Percentiles rank a stretch among this genome's conserved stretches.
Evolutionary conservation across 768 basidiomycete genomes (phyloP).

Genomic region (Boletales sp.): DNA sequence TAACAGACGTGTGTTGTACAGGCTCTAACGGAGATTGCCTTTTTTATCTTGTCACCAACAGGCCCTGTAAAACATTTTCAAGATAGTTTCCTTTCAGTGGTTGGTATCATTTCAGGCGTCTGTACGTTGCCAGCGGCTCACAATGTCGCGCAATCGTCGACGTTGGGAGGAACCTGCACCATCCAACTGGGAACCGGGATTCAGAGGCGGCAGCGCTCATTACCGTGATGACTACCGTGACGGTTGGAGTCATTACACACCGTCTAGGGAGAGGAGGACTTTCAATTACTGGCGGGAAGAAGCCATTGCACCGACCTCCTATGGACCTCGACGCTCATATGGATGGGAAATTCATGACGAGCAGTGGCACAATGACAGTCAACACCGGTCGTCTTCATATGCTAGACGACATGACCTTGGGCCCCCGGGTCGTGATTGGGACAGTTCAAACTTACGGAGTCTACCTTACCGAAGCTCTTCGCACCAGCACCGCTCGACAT

Average conservation of each 20-base stretch:
- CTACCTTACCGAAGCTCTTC: slow-evolving; percentile 1
- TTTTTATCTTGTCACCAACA: neutral
- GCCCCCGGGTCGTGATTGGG: slow-evolving; percentile 1
- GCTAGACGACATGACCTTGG: slow-evolving; percentile 7
- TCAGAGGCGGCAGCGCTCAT: neutral
- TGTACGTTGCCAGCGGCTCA: slow-evolving; percentile 5
- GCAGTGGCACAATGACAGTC: slow-evolving; percentile 12
- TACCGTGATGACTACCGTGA: slow-evolving; percentile 1
- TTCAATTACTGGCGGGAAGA: slow-evolving; percentile 28
- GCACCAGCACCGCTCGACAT: slow-evolving; percentile 8
- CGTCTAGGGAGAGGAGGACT: slow-evolving; percentile 4
- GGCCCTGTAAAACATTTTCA: slow-evolving; percentile 1
- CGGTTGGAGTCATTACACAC: slow-evolving; percentile 9
- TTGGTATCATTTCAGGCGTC: slow-evolving; percentile 2
- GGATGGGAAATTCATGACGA: slow-evolving; percentile 4
- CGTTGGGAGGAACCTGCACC: slow-evolving; percentile 10
- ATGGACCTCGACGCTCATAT: slow-evolving; percentile 6
- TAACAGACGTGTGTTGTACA: too few species aligned
- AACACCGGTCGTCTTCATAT: slow-evolving; percentile 7
- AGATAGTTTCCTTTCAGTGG: slow-evolving; percentile 13
- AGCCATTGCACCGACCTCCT: neutral
- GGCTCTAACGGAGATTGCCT: neutral
- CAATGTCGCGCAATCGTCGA: slow-evolving; percentile 15
- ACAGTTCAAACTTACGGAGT: slow-evolving; percentile 4
- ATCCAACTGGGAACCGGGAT: slow-evolving; percentile 4